These are phyloP conservation scores for Acer yangbiense DNA, from an alignment of 345 rosid species.

Conservation along the genomic window DNA sequence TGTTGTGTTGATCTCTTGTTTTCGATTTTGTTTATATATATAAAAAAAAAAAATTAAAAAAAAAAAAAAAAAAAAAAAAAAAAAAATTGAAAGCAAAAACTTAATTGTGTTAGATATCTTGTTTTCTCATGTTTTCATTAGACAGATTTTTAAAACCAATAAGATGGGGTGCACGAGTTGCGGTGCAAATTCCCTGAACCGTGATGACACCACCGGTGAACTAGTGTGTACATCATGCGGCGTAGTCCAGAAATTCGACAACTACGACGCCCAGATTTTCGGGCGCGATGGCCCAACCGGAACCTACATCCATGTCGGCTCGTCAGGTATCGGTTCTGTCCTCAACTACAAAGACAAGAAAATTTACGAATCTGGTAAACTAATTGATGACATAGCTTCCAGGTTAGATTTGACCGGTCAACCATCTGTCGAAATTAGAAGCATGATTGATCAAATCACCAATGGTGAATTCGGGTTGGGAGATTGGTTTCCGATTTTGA, in stretches of 20 bases:
- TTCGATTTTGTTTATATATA: too few relatives aligned
- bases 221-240: conserved; percentile 56
- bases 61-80: too few relatives aligned
- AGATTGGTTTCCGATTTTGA: conserved; percentile 64
- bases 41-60: too few relatives aligned
- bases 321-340: conserved; percentile 55
- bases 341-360: conserved; percentile 60
- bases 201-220: conserved; percentile 47
- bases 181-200: conserved; percentile 36
- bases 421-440: conserved; percentile 32
- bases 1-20: too few relatives aligned
- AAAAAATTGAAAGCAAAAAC: too few relatives aligned
- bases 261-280: conserved; percentile 45
- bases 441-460: conserved; percentile 48
- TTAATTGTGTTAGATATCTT: too few relatives aligned
- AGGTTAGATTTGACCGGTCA: conserved; percentile 33
- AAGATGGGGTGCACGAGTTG: conserved; percentile 50
- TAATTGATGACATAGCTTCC: conserved; percentile 38
- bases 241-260: conserved; percentile 39
- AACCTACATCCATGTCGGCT: conserved; percentile 52
- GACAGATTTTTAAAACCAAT: neutral
- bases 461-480: conserved; percentile 68
- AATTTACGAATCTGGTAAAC: conserved; percentile 53
- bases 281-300: conserved; percentile 61
- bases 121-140: neutral